A percentile compares a stretch with the other conserved stretches of the same genome.
These are phyloP conservation scores for Metschnikowia picachoensis DNA, from an alignment of 805 yeast genomes.

Conservation along the genomic window DNA sequence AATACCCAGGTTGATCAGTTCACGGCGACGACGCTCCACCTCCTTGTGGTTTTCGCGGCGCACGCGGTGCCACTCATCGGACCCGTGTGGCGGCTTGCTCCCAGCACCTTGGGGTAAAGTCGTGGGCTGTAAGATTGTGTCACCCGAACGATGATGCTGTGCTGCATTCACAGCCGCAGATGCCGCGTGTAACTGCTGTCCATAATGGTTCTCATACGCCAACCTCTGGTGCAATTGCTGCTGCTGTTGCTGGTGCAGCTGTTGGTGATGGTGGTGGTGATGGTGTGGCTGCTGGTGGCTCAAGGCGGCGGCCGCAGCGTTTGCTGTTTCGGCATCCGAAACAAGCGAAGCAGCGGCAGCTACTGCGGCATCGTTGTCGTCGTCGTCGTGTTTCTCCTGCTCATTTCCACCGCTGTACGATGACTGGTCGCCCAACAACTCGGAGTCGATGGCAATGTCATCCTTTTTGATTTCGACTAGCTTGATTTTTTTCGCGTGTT, in stretches of 20 bases:
- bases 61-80: slow-evolving; percentile 78
- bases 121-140: slow-evolving; percentile 31
- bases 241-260: slow-evolving; percentile 18
- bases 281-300: slow-evolving; percentile 23
- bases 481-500: slow-evolving; percentile 14
- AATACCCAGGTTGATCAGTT: slow-evolving; percentile 83
- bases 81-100: slow-evolving; percentile 62
- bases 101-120: slow-evolving; percentile 24
- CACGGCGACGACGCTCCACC: slow-evolving; percentile 90
- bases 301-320: slow-evolving; percentile 21
- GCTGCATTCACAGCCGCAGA: slow-evolving; percentile 8
- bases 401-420: slow-evolving; percentile 20
- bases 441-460: slow-evolving; percentile 39
- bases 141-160: slow-evolving; percentile 18
- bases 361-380: slow-evolving; percentile 24
- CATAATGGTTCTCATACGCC: slow-evolving; percentile 19
- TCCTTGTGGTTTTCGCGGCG: slow-evolving; percentile 92
- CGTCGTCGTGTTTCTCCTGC: slow-evolving; percentile 14
- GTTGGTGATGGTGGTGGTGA: slow-evolving; percentile 20
- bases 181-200: slow-evolving; percentile 15
- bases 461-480: slow-evolving; percentile 16
- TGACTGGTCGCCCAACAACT: slow-evolving; percentile 40
- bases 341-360: slow-evolving; percentile 30
- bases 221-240: slow-evolving; percentile 19
- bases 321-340: slow-evolving; percentile 23